Conservation (phyloP, 805 yeast genomes). For the Candida tibetensis region DNA sequence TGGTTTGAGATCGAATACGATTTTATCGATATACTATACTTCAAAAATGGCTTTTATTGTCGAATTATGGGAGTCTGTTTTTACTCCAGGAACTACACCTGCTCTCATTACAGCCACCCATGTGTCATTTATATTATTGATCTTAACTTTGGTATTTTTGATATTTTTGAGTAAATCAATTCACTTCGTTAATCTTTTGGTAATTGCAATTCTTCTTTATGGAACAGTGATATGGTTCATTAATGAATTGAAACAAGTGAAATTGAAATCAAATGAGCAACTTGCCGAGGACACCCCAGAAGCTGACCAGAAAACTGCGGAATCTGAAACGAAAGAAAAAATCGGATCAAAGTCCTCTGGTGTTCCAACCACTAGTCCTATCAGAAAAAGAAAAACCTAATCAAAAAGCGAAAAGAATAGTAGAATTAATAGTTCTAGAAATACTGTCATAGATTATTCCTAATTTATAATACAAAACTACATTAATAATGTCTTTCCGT, state of each 20-base stretch:
- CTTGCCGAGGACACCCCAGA: constrained; percentile 27
- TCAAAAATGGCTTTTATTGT: constrained; percentile 42
- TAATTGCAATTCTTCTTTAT: constrained; percentile 68
- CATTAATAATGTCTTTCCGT: constrained; percentile 43
- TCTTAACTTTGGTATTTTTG: constrained; percentile 54
- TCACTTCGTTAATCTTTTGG: constrained; percentile 58
- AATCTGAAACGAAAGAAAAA: background rate
- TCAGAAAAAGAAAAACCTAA: constrained; percentile 11
- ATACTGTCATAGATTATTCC: background rate
- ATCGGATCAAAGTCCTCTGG: constrained; percentile 2
- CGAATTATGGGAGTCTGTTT: constrained; percentile 86
- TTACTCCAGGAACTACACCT: constrained; percentile 92
- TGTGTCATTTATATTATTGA: constrained; percentile 66
- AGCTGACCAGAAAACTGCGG: constrained; percentile 11
- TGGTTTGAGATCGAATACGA: too few relatives aligned
- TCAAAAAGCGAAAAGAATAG: background rate
- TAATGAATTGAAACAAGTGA: constrained; percentile 53
- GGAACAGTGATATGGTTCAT: constrained; percentile 86
- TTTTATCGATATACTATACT: too few relatives aligned
- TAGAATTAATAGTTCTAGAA: background rate
- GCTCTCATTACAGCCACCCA: constrained; percentile 89
- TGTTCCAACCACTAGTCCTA: constrained; percentile 4
- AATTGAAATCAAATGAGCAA: constrained; percentile 44
- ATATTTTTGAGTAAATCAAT: constrained; percentile 59
- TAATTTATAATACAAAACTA: background rate